Evolutionary conservation across 257 asterid species (phyloP), one percentile per base, ranked within the genome.

Genomic region (Avicennia marina): DNA sequence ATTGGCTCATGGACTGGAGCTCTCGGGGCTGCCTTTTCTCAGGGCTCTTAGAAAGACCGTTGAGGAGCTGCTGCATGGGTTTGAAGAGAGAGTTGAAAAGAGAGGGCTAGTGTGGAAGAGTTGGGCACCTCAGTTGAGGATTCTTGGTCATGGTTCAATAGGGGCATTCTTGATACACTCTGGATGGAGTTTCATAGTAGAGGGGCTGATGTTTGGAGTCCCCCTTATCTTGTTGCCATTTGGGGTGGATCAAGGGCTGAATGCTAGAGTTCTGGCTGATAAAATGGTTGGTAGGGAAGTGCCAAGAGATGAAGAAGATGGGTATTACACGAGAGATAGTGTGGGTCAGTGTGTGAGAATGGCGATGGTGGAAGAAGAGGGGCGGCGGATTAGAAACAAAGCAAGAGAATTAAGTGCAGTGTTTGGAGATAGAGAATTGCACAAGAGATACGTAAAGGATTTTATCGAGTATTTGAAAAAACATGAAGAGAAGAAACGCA

Each of bases 161-260:
- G 79, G 79, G 1, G 66, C 72, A 11, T 57, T 72, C 29, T 42
- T 67, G 68, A 58, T 66, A 32, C 75, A 73, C 36, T 67, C 65
- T 13, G 71, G 78, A 5, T 65, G 78, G 78, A 49, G 73, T 42
- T 72, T 71, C 2, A n/a, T 53, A 7, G 69, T 66, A 6, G 83
- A 70, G 53, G 80, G 70, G 21, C 44, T 77, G 2, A 25, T 7
- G 45, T 45, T 68, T 9, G 81, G 79, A 11, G 53, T 24, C 7
- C 62, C 77, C 1, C 60, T 72, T 13, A 61, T 72, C 2, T 72
- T 72, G 79, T 25, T 72, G 68, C 81, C 77, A 0, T 67, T 74
- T 38, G 43, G 22, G 53, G 70, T 25, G 10, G 77, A 78, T 20
- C 75, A 68, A 66, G 81, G 78, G 15, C 19, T 72, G 42, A 71